Evolutionary conservation across 257 asterid species (phyloP), one percentile per base, ranked within the genome.

Genomic region (Vinca minor): DNA sequence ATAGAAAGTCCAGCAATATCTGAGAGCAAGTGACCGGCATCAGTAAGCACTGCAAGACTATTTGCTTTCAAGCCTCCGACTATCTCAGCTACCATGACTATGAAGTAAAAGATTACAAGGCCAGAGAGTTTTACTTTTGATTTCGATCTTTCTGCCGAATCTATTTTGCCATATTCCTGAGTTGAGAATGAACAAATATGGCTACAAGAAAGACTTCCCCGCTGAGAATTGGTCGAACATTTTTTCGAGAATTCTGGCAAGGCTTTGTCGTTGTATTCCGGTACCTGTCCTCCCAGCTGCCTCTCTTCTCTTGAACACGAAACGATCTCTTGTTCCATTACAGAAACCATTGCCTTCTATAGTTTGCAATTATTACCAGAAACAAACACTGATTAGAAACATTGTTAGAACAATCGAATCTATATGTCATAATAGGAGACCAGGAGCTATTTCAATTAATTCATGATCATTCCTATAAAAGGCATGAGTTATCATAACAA

Each of bases 21-120:
- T 18, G 86, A 74, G 14, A 87, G 84, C 73, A 87, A 69, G 71
- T 87, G 95, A 71, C 84, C 89, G 1, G 95, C 97, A 63, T 89
- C 95, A 0, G 92, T 83, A 13, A 87, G 82, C 59, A 87, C 81
- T 7, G 97, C 94, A 11, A 89, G 82, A 77, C 95, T 87, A 74
- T 89, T 85, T 67, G 97, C 84, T 73, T 67, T 75, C 25, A 87
- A 46, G 36, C 94, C 95, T 52, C 97, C 97, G 15, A 81, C n/a
- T 20, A 84, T 68, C 82, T 90, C 96, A 39, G 83, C 79, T 34
- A 71, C 65, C 93, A 90, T 85, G 56, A 81, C 83, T 45, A 83
- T 9, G 10, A 75, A 62, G 66, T 79, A 84, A 72, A 86, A 81
- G 38, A 76, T 23, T 67, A 85, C 79, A 26, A 90, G 88, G 58